Conservation (phyloP, 495 filamentous ascomycete genomes). For the Penicillium silybi region DNA sequence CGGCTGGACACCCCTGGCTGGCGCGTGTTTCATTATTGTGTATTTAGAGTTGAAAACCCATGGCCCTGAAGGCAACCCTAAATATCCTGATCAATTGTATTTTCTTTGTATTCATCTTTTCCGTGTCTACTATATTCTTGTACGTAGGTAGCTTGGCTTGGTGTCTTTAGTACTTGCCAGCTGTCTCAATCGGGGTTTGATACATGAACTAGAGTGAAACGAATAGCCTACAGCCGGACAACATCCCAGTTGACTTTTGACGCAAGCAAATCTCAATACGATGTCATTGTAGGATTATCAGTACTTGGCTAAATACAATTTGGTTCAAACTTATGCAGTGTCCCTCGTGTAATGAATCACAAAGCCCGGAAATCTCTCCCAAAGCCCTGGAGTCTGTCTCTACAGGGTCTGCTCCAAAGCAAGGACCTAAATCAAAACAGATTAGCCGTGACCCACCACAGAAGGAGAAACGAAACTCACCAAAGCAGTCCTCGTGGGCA, state of each 20-base stretch:
- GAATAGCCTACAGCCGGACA: neutral
- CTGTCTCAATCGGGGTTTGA: neutral
- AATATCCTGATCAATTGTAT: slow-evolving; percentile 35
- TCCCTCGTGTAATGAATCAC: slow-evolving; percentile 8
- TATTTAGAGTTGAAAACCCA: slow-evolving; percentile 45
- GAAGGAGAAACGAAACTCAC: slow-evolving; percentile 51
- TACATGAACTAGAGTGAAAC: neutral
- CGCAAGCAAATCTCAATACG: neutral
- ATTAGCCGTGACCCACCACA: slow-evolving; percentile 6
- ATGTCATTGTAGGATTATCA: neutral
- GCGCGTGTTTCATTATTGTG: slow-evolving; percentile 50
- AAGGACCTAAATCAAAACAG: slow-evolving; percentile 37
- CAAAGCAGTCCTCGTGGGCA: slow-evolving; percentile 79
- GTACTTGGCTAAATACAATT: slow-evolving; percentile 1
- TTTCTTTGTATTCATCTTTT: slow-evolving; percentile 28
- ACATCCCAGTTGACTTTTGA: neutral
- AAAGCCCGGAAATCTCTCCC: neutral
- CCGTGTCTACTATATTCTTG: neutral
- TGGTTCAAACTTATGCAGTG: neutral
- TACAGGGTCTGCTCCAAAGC: slow-evolving; percentile 49
- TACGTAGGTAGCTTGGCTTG: too few relatives aligned
- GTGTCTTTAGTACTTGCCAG: too few relatives aligned
- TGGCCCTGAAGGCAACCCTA: slow-evolving; percentile 23
- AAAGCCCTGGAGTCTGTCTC: neutral
- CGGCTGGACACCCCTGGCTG: slow-evolving; percentile 25